Base-by-base conservation (phyloP, 306 rosid genomes). In the Malus asiatica region DNA sequence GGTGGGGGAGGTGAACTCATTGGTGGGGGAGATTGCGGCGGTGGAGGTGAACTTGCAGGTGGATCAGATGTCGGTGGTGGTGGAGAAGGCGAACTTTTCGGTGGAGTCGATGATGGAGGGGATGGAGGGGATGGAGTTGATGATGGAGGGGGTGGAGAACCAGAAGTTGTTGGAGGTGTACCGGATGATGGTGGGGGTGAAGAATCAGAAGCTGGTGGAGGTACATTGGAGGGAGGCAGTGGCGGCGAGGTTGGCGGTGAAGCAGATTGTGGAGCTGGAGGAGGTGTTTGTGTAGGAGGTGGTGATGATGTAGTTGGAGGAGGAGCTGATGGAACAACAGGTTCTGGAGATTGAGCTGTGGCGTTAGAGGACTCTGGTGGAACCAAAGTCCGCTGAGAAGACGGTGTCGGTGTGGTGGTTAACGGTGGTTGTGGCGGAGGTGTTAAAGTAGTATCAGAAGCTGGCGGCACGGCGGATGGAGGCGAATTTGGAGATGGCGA, bases 401-500 rank as follows among this genome's bases (percentile, higher is more conserved):
- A 70, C 20, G 89, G 84, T 35, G 70, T 10, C 55, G 55, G 55
- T 51, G 20, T 15, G 40, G 18, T 18, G 35, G 68, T 63, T 30
- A 30, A 16, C 20, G 70, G 11, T 23, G 40, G 45, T 60, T 70
- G 71, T 51, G 80, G 83, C 22, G 80, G 75, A 4, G 80, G 61
- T 57, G 83, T 61, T 14, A 69, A 63, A 4, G 80, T 51, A 23
- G 88, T 57, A 13, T 45, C 70, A 32, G 86, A 68, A 65, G 87
- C 66, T 45, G 90, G 86, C 64, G 91, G 79, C 42, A 81, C 65
- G 10, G 84, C 75, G 33, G 84, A 58, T 30, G 89, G 64, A 30
- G 89, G 38, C 11, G 91, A 86, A 67, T 73, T 62, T 59, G 94
- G 93, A 32, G 94, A 85, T 68, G 97, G 94, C 61, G 93, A 82